These are phyloP conservation scores for Suhomyces sp. DNA, from an alignment of 805 yeast genomes.

Conservation along the genomic window DNA sequence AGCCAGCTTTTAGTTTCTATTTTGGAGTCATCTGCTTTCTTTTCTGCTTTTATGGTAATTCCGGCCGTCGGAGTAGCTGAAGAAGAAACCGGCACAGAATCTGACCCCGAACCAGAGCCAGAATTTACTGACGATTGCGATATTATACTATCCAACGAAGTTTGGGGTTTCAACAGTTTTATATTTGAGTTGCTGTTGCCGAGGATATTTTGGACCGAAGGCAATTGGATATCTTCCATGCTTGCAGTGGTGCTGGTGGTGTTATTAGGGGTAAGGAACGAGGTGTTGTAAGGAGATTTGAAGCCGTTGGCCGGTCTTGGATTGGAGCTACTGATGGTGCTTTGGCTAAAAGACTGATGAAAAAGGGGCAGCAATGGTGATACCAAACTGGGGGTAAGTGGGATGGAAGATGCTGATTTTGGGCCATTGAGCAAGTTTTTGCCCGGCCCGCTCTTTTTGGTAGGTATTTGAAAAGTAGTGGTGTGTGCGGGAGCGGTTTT, in stretches of 20 bases:
- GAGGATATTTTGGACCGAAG: constrained; percentile 9
- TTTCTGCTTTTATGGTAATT: not conserved
- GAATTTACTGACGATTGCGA: not conserved
- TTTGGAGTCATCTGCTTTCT: not conserved
- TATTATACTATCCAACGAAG: constrained; percentile 1
- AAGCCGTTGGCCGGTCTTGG: not conserved
- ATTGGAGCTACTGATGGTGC: constrained; percentile 2
- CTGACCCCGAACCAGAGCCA: not conserved
- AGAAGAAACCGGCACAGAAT: not conserved
- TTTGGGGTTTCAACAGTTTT: constrained; percentile 2
- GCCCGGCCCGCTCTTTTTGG: constrained; percentile 1
- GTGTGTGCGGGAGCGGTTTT: constrained; percentile 15
- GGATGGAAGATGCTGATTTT: constrained; percentile 1
- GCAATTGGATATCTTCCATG: constrained; percentile 2
- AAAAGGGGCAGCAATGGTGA: constrained; percentile 41
- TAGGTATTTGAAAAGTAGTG: constrained; percentile 10
- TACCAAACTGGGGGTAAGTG: constrained; percentile 29
- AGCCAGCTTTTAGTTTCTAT: constrained; percentile 23
- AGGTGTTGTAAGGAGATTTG: not conserved
- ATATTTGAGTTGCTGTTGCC: not conserved
- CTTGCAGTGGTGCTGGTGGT: not conserved
- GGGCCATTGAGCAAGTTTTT: not conserved
- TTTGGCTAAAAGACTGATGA: constrained; percentile 34
- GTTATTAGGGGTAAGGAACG: constrained; percentile 2
- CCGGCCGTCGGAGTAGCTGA: not conserved